Conservation (phyloP, 768 basidiomycete genomes). For the Boletus sp. region DNA sequence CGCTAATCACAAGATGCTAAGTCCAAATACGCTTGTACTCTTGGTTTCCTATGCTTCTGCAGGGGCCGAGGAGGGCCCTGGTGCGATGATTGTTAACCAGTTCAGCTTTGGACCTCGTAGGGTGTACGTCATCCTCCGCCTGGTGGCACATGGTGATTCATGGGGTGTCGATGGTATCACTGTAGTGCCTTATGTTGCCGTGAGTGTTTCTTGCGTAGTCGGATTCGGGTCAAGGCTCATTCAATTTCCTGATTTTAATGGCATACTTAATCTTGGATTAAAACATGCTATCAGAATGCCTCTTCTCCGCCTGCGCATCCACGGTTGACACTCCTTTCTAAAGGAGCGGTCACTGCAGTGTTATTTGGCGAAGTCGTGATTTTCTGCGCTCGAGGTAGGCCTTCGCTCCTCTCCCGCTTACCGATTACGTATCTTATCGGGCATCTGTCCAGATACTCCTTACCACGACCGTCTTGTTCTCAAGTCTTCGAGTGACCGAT, state of each 20-base stretch:
- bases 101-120: constrained; percentile 50
- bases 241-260: background rate
- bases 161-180: constrained; percentile 38
- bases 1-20: constrained; percentile 19
- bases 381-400: constrained; percentile 61
- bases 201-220: constrained; percentile 34
- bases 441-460: constrained; percentile 49
- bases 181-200: constrained; percentile 73
- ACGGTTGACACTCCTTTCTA: constrained; percentile 56
- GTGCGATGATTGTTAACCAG: constrained; percentile 32
- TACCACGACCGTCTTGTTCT: constrained; percentile 72
- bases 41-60: constrained; percentile 65
- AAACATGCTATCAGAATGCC: constrained; percentile 44
- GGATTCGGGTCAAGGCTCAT: background rate
- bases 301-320: constrained; percentile 71
- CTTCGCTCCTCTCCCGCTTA: background rate
- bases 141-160: constrained; percentile 32
- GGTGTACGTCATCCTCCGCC: constrained; percentile 58
- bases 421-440: background rate
- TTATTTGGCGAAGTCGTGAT: constrained; percentile 79
- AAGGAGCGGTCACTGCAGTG: constrained; percentile 56
- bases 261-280: background rate
- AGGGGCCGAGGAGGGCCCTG: constrained; percentile 40
- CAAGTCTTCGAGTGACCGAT: constrained; percentile 64
- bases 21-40: constrained; percentile 54